Evolutionary conservation across 2,329 filamentous ascomycete species (phyloP).

Genomic region (Exophiala bonariae): DNA sequence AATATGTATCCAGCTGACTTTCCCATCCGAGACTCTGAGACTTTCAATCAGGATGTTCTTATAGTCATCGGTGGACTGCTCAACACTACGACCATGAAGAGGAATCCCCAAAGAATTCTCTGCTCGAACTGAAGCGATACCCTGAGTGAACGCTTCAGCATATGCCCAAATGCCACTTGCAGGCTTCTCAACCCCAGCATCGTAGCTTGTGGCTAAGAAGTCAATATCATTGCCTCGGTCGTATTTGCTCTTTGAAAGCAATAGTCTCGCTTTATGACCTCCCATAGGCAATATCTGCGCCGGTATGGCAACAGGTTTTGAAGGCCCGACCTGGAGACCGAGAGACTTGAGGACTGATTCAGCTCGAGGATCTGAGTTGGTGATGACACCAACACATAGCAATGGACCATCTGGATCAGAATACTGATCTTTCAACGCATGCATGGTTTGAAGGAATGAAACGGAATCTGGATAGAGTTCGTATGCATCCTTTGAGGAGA

Average conservation of each 20-base stretch:
- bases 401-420: constrained; percentile 28
- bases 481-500: constrained; percentile 42
- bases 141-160: constrained; percentile 26
- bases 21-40: background rate
- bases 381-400: constrained; percentile 43
- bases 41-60: background rate
- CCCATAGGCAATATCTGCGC: background rate
- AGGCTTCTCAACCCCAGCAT: constrained; percentile 47
- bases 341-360: constrained; percentile 40
- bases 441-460: constrained; percentile 38
- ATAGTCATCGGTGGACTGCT: too few species aligned
- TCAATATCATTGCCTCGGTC: constrained; percentile 38
- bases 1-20: constrained; percentile 37
- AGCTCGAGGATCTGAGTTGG: constrained; percentile 49
- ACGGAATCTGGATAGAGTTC: constrained; percentile 40
- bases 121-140: constrained; percentile 12
- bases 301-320: constrained; percentile 32
- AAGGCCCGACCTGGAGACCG: constrained; percentile 38
- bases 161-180: constrained; percentile 40
- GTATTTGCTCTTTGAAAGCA: constrained; percentile 11
- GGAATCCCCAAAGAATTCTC: constrained; percentile 7
- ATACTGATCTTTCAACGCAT: constrained; percentile 23
- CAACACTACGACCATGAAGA: too few species aligned
- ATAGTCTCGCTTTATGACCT: background rate
- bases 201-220: constrained; percentile 47